A percentile compares a stretch with the other conserved stretches of the same genome.
These are phyloP conservation scores for Endotrypanum monterogeii DNA, from an alignment of 208 protist species.

Conservation along the genomic window DNA sequence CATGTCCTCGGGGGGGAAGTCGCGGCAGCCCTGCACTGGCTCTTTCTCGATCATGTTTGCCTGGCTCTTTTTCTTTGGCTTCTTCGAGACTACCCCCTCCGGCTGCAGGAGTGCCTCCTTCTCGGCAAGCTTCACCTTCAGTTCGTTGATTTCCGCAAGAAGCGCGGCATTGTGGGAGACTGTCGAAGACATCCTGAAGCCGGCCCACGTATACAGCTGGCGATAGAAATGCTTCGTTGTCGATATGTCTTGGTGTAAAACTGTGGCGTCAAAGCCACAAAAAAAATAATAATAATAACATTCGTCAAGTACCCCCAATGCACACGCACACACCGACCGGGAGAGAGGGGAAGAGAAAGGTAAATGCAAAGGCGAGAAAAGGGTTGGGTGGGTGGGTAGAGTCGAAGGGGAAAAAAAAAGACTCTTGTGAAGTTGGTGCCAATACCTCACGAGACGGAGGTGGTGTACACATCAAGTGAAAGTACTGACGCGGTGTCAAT, in stretches of 20 bases:
- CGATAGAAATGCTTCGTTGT: constrained; percentile 28
- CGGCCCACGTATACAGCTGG: constrained; percentile 8
- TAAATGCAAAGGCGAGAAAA: constrained; percentile 3
- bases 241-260: not conserved
- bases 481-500: not conserved
- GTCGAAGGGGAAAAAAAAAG: not conserved
- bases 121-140: constrained; percentile 51
- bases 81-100: constrained; percentile 59
- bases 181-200: constrained; percentile 19
- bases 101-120: constrained; percentile 48
- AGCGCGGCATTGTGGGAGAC: constrained; percentile 40
- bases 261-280: not conserved
- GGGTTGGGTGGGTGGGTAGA: not conserved
- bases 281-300: not conserved
- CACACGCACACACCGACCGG: constrained; percentile 1
- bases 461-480: not conserved
- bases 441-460: not conserved
- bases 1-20: constrained; percentile 97
- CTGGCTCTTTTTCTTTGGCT: constrained; percentile 91
- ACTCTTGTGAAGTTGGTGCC: not conserved
- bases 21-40: constrained; percentile 93
- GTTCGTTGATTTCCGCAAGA: constrained; percentile 65
- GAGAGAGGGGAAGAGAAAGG: not conserved
- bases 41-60: constrained; percentile 88
- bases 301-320: not conserved